Conservation (phyloP, 176 grass and related monocot species). For the Ensete glaucum region DNA sequence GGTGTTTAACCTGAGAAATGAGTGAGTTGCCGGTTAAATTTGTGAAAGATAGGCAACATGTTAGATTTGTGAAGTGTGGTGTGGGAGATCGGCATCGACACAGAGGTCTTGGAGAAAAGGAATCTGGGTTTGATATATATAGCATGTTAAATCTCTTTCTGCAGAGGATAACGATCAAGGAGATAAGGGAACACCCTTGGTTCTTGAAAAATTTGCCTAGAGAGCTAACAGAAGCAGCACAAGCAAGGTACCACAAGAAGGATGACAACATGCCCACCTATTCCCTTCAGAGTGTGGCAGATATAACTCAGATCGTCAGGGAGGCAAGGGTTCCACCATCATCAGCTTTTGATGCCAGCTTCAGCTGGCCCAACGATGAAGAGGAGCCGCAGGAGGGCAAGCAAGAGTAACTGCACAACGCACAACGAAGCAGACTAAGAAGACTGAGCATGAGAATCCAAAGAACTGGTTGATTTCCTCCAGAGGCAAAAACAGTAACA, state of each 20-base stretch:
- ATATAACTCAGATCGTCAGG: constrained; percentile 68
- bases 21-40: background rate
- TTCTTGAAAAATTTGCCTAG: constrained; percentile 87
- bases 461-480: too few relatives aligned
- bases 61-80: too few relatives aligned
- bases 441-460: constrained; percentile 17
- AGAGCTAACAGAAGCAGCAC: constrained; percentile 58
- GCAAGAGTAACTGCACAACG: constrained; percentile 26
- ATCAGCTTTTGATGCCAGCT: constrained; percentile 36
- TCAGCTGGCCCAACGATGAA: constrained; percentile 49
- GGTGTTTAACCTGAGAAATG: too few relatives aligned
- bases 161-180: constrained; percentile 82
- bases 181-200: constrained; percentile 90
- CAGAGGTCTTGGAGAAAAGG: too few relatives aligned
- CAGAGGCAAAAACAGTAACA: too few relatives aligned
- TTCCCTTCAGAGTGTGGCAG: constrained; percentile 58
- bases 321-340: constrained; percentile 44
- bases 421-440: constrained; percentile 42
- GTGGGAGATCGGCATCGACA: too few relatives aligned
- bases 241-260: constrained; percentile 74
- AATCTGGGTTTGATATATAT: too few relatives aligned
- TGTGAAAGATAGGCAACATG: too few relatives aligned
- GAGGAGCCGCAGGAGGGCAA: constrained; percentile 36
- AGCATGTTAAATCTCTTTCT: background rate
- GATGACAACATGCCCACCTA: constrained; percentile 45